Evolutionary conservation across 768 basidiomycete species (phyloP).

Genomic region (Lentinus brumalis): DNA sequence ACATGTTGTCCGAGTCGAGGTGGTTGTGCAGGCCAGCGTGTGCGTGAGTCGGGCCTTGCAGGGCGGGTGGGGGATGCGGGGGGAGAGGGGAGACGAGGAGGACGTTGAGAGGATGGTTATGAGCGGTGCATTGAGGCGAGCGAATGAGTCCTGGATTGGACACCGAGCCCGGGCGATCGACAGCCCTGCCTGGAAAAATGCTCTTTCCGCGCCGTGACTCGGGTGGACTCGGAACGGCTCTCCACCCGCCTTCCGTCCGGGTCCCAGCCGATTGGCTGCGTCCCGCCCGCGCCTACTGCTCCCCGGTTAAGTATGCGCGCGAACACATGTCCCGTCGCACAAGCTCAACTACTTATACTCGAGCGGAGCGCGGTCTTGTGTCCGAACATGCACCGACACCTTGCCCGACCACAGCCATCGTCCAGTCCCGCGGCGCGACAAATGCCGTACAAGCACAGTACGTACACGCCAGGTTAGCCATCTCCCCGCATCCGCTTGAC

Average conservation of each 20-base stretch:
- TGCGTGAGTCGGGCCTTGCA: background rate
- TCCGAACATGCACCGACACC: no score
- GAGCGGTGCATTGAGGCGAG: slow-evolving; percentile 7
- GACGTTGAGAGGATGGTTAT: slow-evolving; percentile 10
- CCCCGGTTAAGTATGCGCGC: no score
- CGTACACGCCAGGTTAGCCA: no score
- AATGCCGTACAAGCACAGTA: no score
- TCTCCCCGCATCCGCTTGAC: no score
- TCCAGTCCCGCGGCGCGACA: no score
- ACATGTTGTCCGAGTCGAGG: background rate
- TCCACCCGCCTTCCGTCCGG: slow-evolving; percentile 10
- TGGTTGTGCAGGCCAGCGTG: background rate
- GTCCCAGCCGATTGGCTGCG: slow-evolving; percentile 11
- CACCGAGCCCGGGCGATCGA: slow-evolving; percentile 14
- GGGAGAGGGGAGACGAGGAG: background rate
- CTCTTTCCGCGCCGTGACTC: slow-evolving; percentile 15
- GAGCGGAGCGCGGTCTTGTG: no score
- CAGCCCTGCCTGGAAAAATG: slow-evolving; percentile 13
- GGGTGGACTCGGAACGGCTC: slow-evolving; percentile 19
- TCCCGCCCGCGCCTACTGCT: slow-evolving; percentile 10
- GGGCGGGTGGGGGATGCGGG: background rate
- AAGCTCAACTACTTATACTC: no score
- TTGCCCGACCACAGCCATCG: no score
- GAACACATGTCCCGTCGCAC: no score
- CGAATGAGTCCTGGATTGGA: slow-evolving; percentile 8